Base-by-base conservation (phyloP, 1,139 yeast species). In the Eremothecium gossypii region DNA sequence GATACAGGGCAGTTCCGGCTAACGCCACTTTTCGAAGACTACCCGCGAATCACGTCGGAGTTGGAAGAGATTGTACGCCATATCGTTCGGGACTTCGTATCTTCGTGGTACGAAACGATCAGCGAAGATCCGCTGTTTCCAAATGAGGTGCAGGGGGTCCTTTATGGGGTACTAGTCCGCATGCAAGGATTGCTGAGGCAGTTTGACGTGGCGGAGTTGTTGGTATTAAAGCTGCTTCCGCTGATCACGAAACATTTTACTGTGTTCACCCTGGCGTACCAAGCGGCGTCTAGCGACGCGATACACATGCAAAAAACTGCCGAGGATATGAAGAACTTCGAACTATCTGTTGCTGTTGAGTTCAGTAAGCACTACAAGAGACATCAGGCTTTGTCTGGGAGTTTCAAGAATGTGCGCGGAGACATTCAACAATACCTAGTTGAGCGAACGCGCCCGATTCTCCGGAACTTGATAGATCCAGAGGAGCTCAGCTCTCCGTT, bases 171-270 rank as follows among this genome's bases (percentile, higher is more conserved):
- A 0, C 56, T 77, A 2, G 51, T 50, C 8, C 61, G 63, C 13
- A 45, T 84, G 7, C 85, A 84, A 52, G 48, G 52, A 2, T 73
- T 76, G 0, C 56, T 77, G 1, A 52, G 51, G 7, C 61, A 63
- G 13, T 47, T 85, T 5, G 86, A 85, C 53, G 63, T 76, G 41
- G 71, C 87, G 0, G 71, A 71, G 37, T 54, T 85, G 29, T 48
- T 83, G 2, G 79, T 84, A 1, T 64, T 77, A 12, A 71, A 70
- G 38, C 40, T 84, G 0, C 45, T 84, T 4, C 96, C 96, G 0
- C 55, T 79, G 1, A 20, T 86, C 1, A 79, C 84, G 1, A 76
- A 73, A 12, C 95, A 87, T 57, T 73, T 81, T 46, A 64, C 67
- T 7, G 66, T 68, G 8, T 83, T 71, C 54, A 64, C 72, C 2